phyloP scores from a whole-genome alignment of 371 early-diverging fungal species.

The Funneliformis caledonium region DNA sequence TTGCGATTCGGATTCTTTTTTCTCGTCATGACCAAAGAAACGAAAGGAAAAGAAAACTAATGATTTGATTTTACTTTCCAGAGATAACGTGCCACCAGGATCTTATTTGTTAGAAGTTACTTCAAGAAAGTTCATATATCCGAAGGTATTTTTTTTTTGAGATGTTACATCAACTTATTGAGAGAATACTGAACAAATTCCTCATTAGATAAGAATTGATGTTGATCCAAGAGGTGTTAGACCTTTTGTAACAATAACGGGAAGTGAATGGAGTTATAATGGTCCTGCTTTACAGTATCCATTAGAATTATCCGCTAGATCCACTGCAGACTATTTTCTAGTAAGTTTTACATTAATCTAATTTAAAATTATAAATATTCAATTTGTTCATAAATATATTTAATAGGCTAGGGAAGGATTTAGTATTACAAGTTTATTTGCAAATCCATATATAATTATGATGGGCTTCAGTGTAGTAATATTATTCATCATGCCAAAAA shows the following conservation, averaged over 20 bases:
- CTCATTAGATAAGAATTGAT: conserved; percentile 28
- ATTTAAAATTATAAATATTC: not conserved
- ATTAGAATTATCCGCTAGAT: conserved; percentile 29
- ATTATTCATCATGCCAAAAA: conserved; percentile 60
- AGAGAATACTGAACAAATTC: no score
- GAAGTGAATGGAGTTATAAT: conserved; percentile 18
- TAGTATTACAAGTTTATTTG: conserved; percentile 52
- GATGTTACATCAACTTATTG: not conserved
- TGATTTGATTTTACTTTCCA: not conserved
- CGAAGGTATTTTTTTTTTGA: conserved; percentile 15
- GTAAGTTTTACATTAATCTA: not conserved
- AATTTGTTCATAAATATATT: not conserved
- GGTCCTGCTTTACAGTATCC: conserved; percentile 33
- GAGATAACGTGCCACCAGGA: conserved; percentile 27
- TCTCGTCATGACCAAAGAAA: no score
- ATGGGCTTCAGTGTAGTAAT: conserved; percentile 57
- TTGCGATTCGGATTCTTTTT: no score
- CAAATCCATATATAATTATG: conserved; percentile 68
- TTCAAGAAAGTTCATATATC: conserved; percentile 36
- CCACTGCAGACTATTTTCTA: conserved; percentile 27
- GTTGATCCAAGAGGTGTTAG: conserved; percentile 10
- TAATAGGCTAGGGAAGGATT: conserved; percentile 57
- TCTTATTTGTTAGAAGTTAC: conserved; percentile 34
- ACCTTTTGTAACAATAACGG: conserved; percentile 30
- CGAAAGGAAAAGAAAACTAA: no score